Evolutionary conservation across 2,329 filamentous ascomycete genomes (phyloP).

Genomic region (Penicillium hesseltinei): DNA sequence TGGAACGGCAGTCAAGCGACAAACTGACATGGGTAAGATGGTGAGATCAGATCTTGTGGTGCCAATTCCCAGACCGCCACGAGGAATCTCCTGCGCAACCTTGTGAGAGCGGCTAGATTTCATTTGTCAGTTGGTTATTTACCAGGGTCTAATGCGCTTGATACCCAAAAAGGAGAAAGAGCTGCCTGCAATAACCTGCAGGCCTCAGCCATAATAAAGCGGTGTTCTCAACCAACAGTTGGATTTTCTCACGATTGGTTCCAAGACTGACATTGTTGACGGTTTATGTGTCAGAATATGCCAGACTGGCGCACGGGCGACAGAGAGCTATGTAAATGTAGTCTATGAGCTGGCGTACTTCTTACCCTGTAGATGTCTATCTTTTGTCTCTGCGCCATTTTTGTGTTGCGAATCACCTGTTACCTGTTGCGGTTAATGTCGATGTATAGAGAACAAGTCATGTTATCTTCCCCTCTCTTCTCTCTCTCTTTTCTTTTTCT

Average conservation of each 20-base stretch:
- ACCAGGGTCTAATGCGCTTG: not conserved
- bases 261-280: not conserved
- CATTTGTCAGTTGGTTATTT: not conserved
- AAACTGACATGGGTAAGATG: not conserved
- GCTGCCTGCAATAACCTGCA: not conserved
- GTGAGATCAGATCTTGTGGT: not conserved
- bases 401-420: not conserved
- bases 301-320: not conserved
- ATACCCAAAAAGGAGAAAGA: not conserved
- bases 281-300: not conserved
- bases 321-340: not conserved
- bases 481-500: not conserved
- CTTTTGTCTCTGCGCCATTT: not conserved
- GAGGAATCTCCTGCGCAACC: not conserved
- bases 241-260: not conserved
- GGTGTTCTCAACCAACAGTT: not conserved
- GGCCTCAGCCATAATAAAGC: not conserved
- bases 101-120: not conserved
- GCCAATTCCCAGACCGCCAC: slow-evolving; percentile 2
- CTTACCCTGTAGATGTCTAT: not conserved
- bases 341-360: not conserved
- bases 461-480: not conserved
- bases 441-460: not conserved
- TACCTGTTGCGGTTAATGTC: not conserved
- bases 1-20: not conserved